Evolutionary conservation across 1,284 basidiomycete genomes (phyloP).

Genomic region (Cutaneotrichosporon spelunceum): DNA sequence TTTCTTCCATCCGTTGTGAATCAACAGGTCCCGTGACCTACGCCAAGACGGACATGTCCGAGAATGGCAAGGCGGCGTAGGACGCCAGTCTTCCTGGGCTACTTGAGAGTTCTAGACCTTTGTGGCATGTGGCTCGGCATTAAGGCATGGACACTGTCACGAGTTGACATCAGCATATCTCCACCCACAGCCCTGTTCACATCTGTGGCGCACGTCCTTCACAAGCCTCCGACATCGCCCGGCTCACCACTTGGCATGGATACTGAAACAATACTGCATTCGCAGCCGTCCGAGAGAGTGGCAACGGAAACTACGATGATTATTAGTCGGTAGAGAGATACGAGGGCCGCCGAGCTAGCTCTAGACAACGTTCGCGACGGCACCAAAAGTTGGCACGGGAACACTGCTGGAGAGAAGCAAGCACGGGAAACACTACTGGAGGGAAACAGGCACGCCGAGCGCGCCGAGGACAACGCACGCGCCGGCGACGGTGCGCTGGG

Average conservation of each 20-base stretch:
- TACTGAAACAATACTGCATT: neutral
- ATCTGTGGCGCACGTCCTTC: too few relatives aligned
- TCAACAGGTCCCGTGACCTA: neutral
- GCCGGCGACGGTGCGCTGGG: neutral
- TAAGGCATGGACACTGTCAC: neutral
- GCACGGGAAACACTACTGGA: neutral
- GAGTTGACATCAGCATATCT: neutral
- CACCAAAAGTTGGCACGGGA: neutral
- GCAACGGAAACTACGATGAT: neutral
- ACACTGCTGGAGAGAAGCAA: too few relatives aligned
- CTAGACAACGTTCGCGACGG: neutral
- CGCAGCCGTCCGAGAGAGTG: neutral
- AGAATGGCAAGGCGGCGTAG: neutral
- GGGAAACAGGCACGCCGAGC: neutral
- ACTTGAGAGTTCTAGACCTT: too few relatives aligned
- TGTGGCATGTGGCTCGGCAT: too few relatives aligned
- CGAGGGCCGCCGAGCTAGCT: neutral
- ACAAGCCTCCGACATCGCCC: neutral
- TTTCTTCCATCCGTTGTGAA: neutral
- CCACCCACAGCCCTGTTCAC: too few relatives aligned
- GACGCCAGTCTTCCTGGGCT: neutral
- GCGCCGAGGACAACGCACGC: neutral
- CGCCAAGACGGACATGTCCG: neutral
- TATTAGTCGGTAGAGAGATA: neutral
- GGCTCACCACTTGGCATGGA: neutral